Evolutionary conservation across 75 land plant species (phyloP), one percentile per base, ranked within the genome.

Genomic region (Pinus albicaulis): DNA sequence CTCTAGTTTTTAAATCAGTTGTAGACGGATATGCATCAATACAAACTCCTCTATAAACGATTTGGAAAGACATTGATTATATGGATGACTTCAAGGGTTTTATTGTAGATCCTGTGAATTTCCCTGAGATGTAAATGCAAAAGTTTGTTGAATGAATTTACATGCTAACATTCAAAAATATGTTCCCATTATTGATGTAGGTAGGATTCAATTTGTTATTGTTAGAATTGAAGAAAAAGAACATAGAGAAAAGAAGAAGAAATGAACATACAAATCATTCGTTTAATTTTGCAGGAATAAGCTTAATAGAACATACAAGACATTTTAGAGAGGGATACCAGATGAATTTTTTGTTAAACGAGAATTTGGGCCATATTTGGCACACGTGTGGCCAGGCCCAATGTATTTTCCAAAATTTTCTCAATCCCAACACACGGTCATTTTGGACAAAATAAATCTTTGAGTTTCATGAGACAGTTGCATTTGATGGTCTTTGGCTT

Each of bases 301-400:
- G 65, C 28, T 10, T 62, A 62, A 62, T 59, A 5, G 74, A 24
- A 80, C 84, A 36, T 92, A 95, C 71, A 84, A 76, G 19, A 87
- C 92, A 3, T 89, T 74, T 60, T 76, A 72, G 56, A 81, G 95
- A 57, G 98, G 93, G 22, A 82, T 86, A 74, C 56, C 72, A 57
- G 78, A 77, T 17, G 91, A 92, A 57, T 75, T 95, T 58, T 95
- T 81, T 77, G 82, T 95, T 13, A 92, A 95, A 77, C 78, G 79
- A 20, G 68, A 86, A n/a, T 86, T 88, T 25, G 52, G 74, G 36
- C 83, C 86, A 44, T 92, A 90, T 78, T 77, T 84, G 7, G 98
- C 90, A n/a, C 81, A 82, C 26, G 95, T 95, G 28, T 95, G 98
- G 98, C 95, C 98, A 0, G 98, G 98, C 13, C 81, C 84, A 3